These are phyloP conservation scores for Gracilaria caudata DNA, from an alignment of 23 red algal genomes.

Conservation along the genomic window DNA sequence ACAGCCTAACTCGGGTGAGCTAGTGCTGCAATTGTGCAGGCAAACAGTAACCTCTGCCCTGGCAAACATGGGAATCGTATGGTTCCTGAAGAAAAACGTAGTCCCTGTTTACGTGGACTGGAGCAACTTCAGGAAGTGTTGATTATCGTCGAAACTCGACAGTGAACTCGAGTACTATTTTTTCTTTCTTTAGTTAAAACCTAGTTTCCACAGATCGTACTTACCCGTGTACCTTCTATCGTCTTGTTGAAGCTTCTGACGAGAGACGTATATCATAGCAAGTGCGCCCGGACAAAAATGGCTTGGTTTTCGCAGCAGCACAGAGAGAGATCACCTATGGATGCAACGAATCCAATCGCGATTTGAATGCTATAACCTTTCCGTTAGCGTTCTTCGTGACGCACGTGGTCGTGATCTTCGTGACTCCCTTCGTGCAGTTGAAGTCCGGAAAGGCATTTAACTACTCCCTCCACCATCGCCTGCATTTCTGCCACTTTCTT, in stretches of 20 bases:
- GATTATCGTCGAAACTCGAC: not conserved
- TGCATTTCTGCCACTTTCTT: slow-evolving; percentile 23
- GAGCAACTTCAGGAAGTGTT: not conserved
- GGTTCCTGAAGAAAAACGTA: not conserved
- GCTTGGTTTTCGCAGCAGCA: not conserved
- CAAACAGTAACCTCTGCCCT: not conserved
- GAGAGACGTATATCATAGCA: not conserved
- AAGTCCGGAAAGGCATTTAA: slow-evolving; percentile 1
- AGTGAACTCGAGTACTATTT: not conserved
- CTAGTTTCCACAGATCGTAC: too few species aligned
- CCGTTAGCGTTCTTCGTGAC: not conserved
- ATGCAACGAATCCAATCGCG: not conserved
- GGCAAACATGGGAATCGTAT: not conserved
- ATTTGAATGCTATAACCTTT: not conserved
- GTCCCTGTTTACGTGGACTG: not conserved
- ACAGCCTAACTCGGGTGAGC: not conserved
- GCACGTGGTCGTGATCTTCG: not conserved
- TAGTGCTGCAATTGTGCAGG: not conserved
- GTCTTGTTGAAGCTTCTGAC: too few species aligned
- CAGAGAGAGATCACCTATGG: not conserved
- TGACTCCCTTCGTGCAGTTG: not conserved
- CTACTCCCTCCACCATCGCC: slow-evolving; percentile 10
- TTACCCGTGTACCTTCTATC: too few species aligned
- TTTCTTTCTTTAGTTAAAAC: too few species aligned
- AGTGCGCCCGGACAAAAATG: too few species aligned